phyloP scores from a whole-genome alignment of 768 basidiomycete genomes.

The Stropharia rugosoannulata region DNA sequence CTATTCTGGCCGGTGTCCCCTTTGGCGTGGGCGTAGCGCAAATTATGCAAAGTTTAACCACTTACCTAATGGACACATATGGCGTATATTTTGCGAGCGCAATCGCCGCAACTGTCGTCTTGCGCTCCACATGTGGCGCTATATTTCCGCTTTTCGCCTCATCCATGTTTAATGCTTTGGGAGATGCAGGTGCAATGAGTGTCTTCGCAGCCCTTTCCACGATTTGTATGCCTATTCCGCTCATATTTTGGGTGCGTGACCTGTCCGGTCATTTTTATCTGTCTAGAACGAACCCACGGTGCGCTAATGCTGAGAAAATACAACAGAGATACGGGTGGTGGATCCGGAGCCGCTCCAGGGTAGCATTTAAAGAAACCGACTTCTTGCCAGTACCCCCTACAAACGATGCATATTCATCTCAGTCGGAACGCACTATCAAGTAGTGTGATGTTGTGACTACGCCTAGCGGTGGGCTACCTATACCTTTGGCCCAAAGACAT shows the following conservation, averaged over 20 bases:
- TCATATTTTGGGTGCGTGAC: slow-evolving; percentile 51
- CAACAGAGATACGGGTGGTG: slow-evolving; percentile 49
- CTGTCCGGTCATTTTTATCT: neutral
- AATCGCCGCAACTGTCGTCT: slow-evolving; percentile 65
- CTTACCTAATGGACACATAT: slow-evolving; percentile 75
- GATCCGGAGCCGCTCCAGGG: slow-evolving; percentile 44
- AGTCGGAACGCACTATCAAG: slow-evolving; percentile 19
- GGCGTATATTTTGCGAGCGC: slow-evolving; percentile 66
- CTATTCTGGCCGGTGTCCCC: slow-evolving; percentile 63
- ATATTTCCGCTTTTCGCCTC: slow-evolving; percentile 62
- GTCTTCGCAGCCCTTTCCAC: slow-evolving; percentile 53
- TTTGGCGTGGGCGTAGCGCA: slow-evolving; percentile 68
- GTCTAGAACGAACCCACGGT: neutral
- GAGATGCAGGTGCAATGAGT: slow-evolving; percentile 54
- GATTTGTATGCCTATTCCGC: slow-evolving; percentile 53
- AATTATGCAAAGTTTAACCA: slow-evolving; percentile 62
- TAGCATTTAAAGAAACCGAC: slow-evolving; percentile 39
- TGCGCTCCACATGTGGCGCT: slow-evolving; percentile 62
- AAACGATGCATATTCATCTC: slow-evolving; percentile 16
- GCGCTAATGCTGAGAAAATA: slow-evolving; percentile 6
- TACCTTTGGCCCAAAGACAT: neutral
- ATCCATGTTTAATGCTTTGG: slow-evolving; percentile 48
- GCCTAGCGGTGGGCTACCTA: slow-evolving; percentile 3
- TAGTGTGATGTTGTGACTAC: slow-evolving; percentile 14
- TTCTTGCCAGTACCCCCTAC: slow-evolving; percentile 6